Base-by-base conservation (phyloP, 768 basidiomycete genomes). In the Ephemerocybe angulata region DNA sequence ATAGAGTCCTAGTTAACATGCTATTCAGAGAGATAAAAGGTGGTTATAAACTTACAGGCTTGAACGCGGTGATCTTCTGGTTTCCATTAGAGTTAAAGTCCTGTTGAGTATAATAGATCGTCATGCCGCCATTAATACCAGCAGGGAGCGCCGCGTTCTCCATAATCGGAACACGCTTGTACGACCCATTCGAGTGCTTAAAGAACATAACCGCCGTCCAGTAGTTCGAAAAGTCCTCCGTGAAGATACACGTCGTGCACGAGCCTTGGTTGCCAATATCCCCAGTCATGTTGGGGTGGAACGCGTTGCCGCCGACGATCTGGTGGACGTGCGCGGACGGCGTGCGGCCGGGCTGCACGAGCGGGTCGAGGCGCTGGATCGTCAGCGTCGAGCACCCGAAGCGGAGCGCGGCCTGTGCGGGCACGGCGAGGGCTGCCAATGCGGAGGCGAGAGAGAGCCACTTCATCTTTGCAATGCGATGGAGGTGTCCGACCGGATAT, bases 251-350 rank as follows among this genome's bases (percentile, higher is more conserved):
- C 27, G 52, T 53, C 13, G 52, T 53, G 52, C 52, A 53, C 19
- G 52, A 28, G 21, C 6, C 53, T 43, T 54, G 42, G 43, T 54
- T 38, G n/a, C 53, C 53, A 31, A 54, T 54, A 29, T 54, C 33
- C 3, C 53, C 53, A 22, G 53, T 54, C 53, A 54, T 54, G 44
- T 54, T 54, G 21, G 53, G 53, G 44, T 54, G 53, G 43, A 54
- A 54, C 7, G 53, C 53, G 47, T 54, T 54, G 4, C 53, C 53
- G 15, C 53, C 53, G 12, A 54, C 53, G 33, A 54, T 46, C 44
- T 54, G 53, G 31, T 54, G 53, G 31, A 54, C 53, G 24, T 54
- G 53, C 19, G 53, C 7, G 33, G 53, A 54, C 13, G 53, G 53
- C 7, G 44, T 27, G 22, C 44, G 46, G 22, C 53, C 53, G 11